Percentiles rank a stretch among this genome's conserved stretches.
Conservation (phyloP, 2,329 filamentous ascomycete genomes). For the Colletotrichum endophyticum region DNA sequence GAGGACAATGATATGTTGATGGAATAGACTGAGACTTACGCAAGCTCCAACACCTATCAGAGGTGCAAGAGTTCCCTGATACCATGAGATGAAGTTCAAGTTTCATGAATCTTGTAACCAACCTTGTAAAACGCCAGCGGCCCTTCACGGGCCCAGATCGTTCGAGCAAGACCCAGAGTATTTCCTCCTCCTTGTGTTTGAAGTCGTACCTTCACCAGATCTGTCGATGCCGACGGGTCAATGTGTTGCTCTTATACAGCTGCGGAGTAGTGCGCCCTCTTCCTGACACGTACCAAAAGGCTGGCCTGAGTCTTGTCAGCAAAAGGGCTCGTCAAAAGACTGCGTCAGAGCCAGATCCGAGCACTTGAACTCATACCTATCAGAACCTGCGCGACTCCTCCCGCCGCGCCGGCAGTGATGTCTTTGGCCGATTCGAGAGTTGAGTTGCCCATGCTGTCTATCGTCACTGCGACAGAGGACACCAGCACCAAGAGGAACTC, state of each 20-base stretch:
- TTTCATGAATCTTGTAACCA: neutral
- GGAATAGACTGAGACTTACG: neutral
- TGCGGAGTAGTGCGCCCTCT: neutral
- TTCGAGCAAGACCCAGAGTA: neutral
- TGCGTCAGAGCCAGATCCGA: neutral
- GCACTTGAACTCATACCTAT: neutral
- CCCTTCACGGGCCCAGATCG: neutral
- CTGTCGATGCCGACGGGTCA: neutral
- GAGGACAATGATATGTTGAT: neutral
- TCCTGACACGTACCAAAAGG: neutral
- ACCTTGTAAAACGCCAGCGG: neutral
- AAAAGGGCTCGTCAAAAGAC: rapidly evolving
- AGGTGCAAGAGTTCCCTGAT: neutral
- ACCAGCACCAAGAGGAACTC: neutral
- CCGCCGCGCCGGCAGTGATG: neutral
- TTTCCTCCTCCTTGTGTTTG: neutral
- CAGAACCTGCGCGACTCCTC: neutral
- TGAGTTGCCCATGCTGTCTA: neutral
- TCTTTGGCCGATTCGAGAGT: neutral
- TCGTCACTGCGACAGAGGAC: neutral
- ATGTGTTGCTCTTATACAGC: neutral
- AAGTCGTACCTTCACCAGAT: neutral
- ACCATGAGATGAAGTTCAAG: rapidly evolving
- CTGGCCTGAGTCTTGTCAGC: neutral
- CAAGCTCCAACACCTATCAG: neutral